Evolutionary conservation across 2,329 filamentous ascomycete species (phyloP), one percentile per base, ranked within the genome.

Genomic region (Aspergillus oerlinghausenensis): DNA sequence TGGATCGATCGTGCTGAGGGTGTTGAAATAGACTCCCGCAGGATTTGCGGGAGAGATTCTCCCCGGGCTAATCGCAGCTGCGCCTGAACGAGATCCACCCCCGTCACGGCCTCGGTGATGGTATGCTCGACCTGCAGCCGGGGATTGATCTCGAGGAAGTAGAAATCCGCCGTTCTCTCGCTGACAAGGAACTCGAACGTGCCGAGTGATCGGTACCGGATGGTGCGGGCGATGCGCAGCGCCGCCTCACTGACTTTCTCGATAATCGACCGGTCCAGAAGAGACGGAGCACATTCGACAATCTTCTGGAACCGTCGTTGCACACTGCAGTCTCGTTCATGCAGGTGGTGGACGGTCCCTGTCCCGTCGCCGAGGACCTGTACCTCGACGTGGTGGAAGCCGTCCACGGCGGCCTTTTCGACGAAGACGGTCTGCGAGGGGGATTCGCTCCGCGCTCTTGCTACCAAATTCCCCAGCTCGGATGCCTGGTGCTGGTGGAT

Each of bases 101-200:
- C 74, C 5, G 78, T 78, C 7, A 87, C 79, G 3, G 74, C 76
- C 61, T 86, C 84, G 0, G 82, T 85, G 53, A 86, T 79, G 1
- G 84, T 85, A 63, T 86, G 84, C 61, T 86, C 84, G 42, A 86
- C 84, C 64, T 86, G 83, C 2, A 86, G 67, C 2, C 84, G 75
- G 0, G 84, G 83, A 55, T 86, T 86, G 60, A 85, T 77, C 63
- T 86, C 84, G 5, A 86, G 68, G 61, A 86, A 86, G 68, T 79
- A 86, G 66, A 80, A 83, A 25, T 82, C 77, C 1, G 67, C 66
- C 0, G 70, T 77, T 0, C 68, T 57, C 10, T 80, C 77, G 55
- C 81, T 82, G 11, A 85, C 77, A 0, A 88, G 74, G 56, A 87
- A 88, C 65, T 88, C 85, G 60, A 86, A 86, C 0, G 85, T 88